phyloP scores from a whole-genome alignment of 345 rosid species.

The Combretum micranthum region DNA sequence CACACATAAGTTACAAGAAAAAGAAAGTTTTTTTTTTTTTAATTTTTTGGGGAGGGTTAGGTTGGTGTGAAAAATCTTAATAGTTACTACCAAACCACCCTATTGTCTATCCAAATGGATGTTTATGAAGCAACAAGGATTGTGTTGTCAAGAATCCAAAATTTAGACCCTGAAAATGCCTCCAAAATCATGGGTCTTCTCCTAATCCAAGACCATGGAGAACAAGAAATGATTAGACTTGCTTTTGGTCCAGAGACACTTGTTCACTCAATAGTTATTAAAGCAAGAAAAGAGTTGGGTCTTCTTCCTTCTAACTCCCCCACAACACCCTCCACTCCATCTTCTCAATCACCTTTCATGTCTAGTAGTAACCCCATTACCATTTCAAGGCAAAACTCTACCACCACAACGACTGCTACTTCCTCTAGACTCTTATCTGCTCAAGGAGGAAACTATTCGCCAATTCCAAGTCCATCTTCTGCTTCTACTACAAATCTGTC shows the following conservation, averaged over 20 bases:
- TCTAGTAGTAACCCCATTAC: conserved; percentile 20
- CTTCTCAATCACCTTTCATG: conserved; percentile 39
- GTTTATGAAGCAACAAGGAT: conserved; percentile 83
- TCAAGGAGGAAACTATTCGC: conserved; percentile 20
- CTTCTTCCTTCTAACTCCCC: conserved; percentile 39
- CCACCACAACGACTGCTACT: conserved; percentile 28
- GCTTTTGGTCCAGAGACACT: conserved; percentile 86
- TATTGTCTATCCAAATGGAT: conserved; percentile 43
- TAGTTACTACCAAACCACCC: conserved; percentile 16
- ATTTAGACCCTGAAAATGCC: conserved; percentile 76
- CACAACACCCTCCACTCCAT: conserved; percentile 39
- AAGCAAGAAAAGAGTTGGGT: conserved; percentile 66
- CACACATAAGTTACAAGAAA: conserved; percentile 14
- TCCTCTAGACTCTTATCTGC: conserved; percentile 14
- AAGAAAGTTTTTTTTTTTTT: too few relatives aligned
- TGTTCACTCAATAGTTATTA: conserved; percentile 61
- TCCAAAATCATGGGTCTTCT: conserved; percentile 93
- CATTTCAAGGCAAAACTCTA: conserved; percentile 33
- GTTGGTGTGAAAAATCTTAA: conserved; percentile 23
- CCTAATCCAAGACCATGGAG: conserved; percentile 89
- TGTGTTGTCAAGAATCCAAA: conserved; percentile 79
- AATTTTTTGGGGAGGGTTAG: neutral
- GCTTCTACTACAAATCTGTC: conserved; percentile 13
- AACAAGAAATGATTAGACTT: conserved; percentile 86
- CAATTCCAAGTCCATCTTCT: conserved; percentile 34